Percentiles rank a stretch among this genome's conserved stretches.
Conservation (phyloP, 305 asterid species). For the Coffea humblotiana region DNA sequence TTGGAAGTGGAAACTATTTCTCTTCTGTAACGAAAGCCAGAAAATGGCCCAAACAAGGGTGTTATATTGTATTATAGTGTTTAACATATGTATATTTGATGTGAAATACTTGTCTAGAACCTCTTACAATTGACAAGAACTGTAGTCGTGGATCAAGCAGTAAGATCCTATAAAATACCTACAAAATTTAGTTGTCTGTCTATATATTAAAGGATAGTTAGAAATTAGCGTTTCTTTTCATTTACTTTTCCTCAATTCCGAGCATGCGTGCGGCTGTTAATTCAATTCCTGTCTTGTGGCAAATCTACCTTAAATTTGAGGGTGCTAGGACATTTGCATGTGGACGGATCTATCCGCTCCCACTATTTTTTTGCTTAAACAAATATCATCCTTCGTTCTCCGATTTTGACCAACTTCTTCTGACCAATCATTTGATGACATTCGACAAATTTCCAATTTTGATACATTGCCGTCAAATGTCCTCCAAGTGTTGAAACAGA, state of each 20-base stretch:
- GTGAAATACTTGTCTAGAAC: not conserved
- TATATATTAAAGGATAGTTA: no score
- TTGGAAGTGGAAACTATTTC: no score
- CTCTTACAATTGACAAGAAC: not conserved
- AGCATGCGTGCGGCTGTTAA: not conserved
- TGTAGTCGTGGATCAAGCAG: not conserved
- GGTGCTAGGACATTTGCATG: no score
- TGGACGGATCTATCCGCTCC: not conserved
- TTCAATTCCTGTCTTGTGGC: not conserved
- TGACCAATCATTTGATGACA: not conserved
- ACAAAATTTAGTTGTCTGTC: not conserved
- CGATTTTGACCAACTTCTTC: not conserved
- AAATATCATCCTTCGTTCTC: no score
- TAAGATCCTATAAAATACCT: not conserved
- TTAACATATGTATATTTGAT: not conserved
- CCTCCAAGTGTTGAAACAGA: not conserved
- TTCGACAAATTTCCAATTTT: not conserved
- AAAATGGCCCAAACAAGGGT: not conserved
- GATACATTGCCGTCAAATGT: no score
- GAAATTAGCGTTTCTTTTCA: not conserved
- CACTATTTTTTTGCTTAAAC: no score
- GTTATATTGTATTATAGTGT: not conserved
- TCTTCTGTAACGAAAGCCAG: not conserved
- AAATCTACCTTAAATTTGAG: not conserved
- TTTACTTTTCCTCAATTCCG: no score